A percentile compares a stretch with the other conserved stretches of the same genome.
Conservation (phyloP, 805 yeast genomes). For the Saitoella complicata region DNA sequence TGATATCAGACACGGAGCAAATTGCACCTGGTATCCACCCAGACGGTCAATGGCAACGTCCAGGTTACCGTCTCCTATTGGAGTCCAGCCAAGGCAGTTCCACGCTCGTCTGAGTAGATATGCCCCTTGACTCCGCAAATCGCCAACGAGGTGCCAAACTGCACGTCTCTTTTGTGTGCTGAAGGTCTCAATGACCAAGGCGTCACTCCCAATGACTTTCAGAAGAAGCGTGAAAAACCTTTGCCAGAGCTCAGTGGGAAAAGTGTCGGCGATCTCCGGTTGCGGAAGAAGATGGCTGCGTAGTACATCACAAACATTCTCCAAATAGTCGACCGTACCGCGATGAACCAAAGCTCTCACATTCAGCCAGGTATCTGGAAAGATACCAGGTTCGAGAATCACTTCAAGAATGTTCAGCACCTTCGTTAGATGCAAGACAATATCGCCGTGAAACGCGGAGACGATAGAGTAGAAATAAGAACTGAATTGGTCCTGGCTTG, state of each 20-base stretch:
- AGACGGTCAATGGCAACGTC: conserved; percentile 45
- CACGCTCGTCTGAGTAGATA: conserved; percentile 43
- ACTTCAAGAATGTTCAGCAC: conserved; percentile 16
- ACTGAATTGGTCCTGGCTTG: too few species aligned
- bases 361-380: conserved; percentile 53
- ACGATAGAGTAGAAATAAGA: too few species aligned
- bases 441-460: too few species aligned
- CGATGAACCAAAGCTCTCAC: conserved; percentile 23
- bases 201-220: conserved; percentile 45
- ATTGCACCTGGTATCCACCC: conserved; percentile 58
- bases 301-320: conserved; percentile 12
- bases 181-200: conserved; percentile 52
- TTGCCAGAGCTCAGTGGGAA: conserved; percentile 4
- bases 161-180: conserved; percentile 61
- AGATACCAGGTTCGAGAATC: conserved; percentile 17
- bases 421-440: too few species aligned
- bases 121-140: conserved; percentile 45
- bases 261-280: not conserved
- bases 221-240: conserved; percentile 25
- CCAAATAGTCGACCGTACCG: conserved; percentile 18
- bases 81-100: conserved; percentile 56
- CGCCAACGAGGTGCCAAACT: conserved; percentile 44
- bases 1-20: conserved; percentile 40
- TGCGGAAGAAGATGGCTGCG: conserved; percentile 7
- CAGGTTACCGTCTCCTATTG: conserved; percentile 34